phyloP scores from a whole-genome alignment of 2,329 filamentous ascomycete genomes.

The Simplicillium aogashimaense region DNA sequence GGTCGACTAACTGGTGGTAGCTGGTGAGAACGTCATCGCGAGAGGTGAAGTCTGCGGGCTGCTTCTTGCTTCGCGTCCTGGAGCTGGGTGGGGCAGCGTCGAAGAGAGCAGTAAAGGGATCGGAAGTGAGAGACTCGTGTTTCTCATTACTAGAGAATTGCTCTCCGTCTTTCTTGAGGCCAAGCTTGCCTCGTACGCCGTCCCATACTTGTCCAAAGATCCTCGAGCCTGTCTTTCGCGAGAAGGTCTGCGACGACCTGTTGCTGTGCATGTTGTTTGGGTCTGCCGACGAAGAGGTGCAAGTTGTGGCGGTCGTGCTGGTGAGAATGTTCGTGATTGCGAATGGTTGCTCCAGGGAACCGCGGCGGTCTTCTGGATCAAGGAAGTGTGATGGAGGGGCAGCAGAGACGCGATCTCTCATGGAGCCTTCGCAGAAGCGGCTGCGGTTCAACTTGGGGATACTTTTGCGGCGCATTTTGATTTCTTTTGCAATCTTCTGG shows the following conservation, averaged over 20 bases:
- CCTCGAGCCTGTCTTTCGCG: conserved; percentile 6
- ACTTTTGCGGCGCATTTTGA: too few species aligned
- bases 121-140: conserved; percentile 10
- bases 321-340: conserved; percentile 5
- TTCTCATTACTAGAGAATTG: conserved; percentile 10
- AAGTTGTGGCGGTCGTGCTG: conserved; percentile 9
- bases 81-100: conserved; percentile 3
- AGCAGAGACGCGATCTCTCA: conserved; percentile 70
- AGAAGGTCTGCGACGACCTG: not conserved
- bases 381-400: conserved; percentile 61
- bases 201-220: conserved; percentile 28
- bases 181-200: conserved; percentile 22
- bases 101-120: conserved; percentile 7
- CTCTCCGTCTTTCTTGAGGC: conserved; percentile 18
- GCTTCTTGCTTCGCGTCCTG: conserved; percentile 4
- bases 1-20: conserved; percentile 46
- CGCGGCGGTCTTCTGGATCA: conserved; percentile 24
- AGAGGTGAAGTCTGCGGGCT: conserved; percentile 16
- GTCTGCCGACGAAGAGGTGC: not conserved
- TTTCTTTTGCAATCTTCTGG: too few species aligned
- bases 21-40: conserved; percentile 44
- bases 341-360: conserved; percentile 17
- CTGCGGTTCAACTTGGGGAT: conserved; percentile 21
- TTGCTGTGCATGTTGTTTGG: conserved; percentile 5
- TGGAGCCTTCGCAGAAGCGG: conserved; percentile 70